Conservation (phyloP, 805 yeast genomes). For the Hanseniaspora occidentalis region DNA sequence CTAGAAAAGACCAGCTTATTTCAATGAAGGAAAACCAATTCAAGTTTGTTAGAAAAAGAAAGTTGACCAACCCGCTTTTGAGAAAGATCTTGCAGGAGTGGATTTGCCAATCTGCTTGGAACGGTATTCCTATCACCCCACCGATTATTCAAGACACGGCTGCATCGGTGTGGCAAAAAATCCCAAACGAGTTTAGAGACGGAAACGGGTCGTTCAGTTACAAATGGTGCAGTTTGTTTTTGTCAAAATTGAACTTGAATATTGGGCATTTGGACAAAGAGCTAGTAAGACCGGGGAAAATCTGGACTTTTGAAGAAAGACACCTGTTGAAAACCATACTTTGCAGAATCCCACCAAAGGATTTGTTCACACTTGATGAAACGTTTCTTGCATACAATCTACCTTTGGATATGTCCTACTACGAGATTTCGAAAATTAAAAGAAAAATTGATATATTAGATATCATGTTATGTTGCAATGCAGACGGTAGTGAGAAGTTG, state of each 20-base stretch:
- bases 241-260: conserved; percentile 37
- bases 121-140: conserved; percentile 48
- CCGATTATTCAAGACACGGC: conserved; percentile 56
- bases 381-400: conserved; percentile 45
- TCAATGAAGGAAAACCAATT: conserved; percentile 37
- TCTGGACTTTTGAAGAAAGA: conserved; percentile 52
- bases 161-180: conserved; percentile 46
- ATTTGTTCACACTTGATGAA: conserved; percentile 49
- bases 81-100: conserved; percentile 54
- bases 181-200: conserved; percentile 41
- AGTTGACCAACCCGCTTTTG: conserved; percentile 41
- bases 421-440: conserved; percentile 25
- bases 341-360: conserved; percentile 34
- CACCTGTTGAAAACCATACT: conserved; percentile 33
- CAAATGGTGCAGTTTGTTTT: conserved; percentile 40
- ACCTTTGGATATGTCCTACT: conserved; percentile 46
- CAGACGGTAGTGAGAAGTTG: conserved; percentile 50
- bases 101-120: conserved; percentile 59
- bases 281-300: conserved; percentile 33
- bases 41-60: conserved; percentile 33
- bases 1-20: neutral
- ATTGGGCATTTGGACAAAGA: conserved; percentile 35
- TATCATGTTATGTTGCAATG: conserved; percentile 48
- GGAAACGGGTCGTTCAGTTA: conserved; percentile 56
- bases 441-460: conserved; percentile 33